Conservation (phyloP, 176 grass and related monocot species). For the Elymus sibiricus region DNA sequence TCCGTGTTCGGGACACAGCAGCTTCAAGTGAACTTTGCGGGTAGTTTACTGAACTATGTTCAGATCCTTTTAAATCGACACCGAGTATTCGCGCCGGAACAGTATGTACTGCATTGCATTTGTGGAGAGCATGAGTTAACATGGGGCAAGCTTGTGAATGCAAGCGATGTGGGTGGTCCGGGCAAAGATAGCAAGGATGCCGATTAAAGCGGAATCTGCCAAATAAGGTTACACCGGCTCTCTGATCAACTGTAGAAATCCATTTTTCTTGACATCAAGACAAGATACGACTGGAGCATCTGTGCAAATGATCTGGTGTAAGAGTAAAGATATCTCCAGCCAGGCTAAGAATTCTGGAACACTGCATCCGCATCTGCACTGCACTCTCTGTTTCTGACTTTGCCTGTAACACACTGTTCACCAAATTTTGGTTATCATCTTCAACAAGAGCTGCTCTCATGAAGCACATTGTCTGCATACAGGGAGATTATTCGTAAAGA, state of each 20-base stretch:
- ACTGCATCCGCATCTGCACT: neutral
- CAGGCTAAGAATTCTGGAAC: neutral
- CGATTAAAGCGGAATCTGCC: neutral
- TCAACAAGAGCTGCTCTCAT: neutral
- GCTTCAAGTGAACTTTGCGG: neutral
- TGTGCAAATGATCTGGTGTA: neutral
- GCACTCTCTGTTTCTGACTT: neutral
- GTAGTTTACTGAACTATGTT: neutral
- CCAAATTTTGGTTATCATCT: neutral
- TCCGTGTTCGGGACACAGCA: neutral
- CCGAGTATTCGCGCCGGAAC: neutral
- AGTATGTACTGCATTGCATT: neutral
- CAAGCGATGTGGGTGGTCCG: constrained; percentile 7
- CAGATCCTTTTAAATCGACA: neutral
- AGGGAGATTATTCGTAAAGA: neutral
- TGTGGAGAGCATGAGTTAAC: neutral
- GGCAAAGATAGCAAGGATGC: constrained; percentile 22
- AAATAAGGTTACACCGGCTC: neutral
- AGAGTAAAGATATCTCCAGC: neutral
- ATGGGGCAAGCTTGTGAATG: neutral
- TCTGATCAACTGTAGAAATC: neutral
- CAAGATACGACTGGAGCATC: neutral
- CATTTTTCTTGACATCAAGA: neutral
- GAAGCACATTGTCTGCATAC: neutral
- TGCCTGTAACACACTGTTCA: neutral